Evolutionary conservation across 257 asterid species (phyloP).

Genomic region (Euphrasia confusa): DNA sequence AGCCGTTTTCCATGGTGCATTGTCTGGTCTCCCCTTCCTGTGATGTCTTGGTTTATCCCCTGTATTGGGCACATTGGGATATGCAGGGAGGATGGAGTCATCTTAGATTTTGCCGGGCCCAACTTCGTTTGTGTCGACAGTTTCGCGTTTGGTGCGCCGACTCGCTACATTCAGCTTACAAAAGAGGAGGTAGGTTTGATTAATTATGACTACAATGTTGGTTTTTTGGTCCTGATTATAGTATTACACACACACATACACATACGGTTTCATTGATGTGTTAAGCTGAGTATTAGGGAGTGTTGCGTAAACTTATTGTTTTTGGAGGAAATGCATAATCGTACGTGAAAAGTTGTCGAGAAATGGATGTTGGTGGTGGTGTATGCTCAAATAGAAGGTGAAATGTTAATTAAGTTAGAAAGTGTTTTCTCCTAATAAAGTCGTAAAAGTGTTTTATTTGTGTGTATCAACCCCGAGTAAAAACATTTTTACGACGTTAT

Average conservation of each 20-base stretch:
- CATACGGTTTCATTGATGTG: background rate
- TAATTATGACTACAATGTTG: constrained; percentile 3
- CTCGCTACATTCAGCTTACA: constrained; percentile 65
- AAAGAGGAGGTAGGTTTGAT: constrained; percentile 58
- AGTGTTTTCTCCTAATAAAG: too few relatives aligned
- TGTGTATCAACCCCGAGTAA: too few relatives aligned
- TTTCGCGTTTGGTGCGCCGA: constrained; percentile 81
- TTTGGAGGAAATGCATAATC: background rate
- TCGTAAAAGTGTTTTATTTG: background rate
- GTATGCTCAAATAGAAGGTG: background rate
- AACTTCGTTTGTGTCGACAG: constrained; percentile 84
- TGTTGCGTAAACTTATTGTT: background rate
- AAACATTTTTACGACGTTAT: too few relatives aligned
- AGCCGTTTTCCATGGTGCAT: constrained; percentile 82
- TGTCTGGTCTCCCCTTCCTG: constrained; percentile 94
- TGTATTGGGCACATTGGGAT: constrained; percentile 86
- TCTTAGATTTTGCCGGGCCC: constrained; percentile 91
- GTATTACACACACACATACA: too few relatives aligned
- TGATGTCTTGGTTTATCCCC: constrained; percentile 82
- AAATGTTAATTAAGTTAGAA: background rate
- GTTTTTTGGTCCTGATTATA: constrained; percentile 6
- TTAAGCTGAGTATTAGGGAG: background rate
- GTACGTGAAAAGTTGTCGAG: too few relatives aligned
- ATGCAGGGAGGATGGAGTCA: constrained; percentile 87
- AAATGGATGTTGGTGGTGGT: background rate